These are phyloP conservation scores for Rhodotorula sp. DNA, from an alignment of 1,284 basidiomycete species.

Conservation along the genomic window DNA sequence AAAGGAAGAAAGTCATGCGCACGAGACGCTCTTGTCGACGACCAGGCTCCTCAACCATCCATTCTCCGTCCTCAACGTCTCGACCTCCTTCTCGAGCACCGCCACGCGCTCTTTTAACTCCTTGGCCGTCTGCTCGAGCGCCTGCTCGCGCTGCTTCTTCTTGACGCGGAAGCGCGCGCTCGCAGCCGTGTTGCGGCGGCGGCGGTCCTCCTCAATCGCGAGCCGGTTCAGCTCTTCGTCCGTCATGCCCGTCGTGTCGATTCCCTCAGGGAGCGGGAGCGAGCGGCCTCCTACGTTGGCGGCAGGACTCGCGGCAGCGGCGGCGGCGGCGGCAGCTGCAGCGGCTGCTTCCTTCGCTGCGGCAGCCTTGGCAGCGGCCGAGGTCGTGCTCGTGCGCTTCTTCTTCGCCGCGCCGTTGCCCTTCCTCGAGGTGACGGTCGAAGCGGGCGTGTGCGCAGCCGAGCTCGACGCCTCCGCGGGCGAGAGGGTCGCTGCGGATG, in stretches of 20 bases:
- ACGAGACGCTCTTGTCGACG: slow-evolving; percentile 54
- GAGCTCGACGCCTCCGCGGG: slow-evolving; percentile 1
- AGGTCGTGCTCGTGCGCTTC: slow-evolving; percentile 1
- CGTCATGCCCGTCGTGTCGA: slow-evolving; percentile 20
- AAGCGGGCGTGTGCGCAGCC: slow-evolving; percentile 7
- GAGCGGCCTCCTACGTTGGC: not conserved
- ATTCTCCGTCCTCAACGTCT: slow-evolving; percentile 85
- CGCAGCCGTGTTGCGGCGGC: slow-evolving; percentile 90
- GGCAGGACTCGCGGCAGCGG: not conserved
- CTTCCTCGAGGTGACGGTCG: slow-evolving; percentile 10
- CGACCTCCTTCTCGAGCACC: slow-evolving; percentile 83
- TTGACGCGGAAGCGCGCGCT: slow-evolving; percentile 80
- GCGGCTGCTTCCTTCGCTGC: slow-evolving; percentile 3
- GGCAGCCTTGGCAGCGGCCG: not conserved
- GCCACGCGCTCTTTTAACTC: slow-evolving; percentile 80
- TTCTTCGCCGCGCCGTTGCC: slow-evolving; percentile 11
- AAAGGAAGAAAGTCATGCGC: no score
- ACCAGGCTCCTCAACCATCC: slow-evolving; percentile 91
- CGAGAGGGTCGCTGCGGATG: slow-evolving; percentile 2
- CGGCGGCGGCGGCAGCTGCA: not conserved
- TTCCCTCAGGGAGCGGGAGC: slow-evolving; percentile 18
- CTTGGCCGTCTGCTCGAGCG: slow-evolving; percentile 82
- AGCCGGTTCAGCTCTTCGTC: slow-evolving; percentile 37
- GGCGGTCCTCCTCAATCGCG: slow-evolving; percentile 73
- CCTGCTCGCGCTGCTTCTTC: slow-evolving; percentile 97